A percentile compares a stretch with the other conserved stretches of the same genome.
Evolutionary conservation across 73 alveolate species (phyloP).

Genomic region (Paramecium sonneborni): DNA sequence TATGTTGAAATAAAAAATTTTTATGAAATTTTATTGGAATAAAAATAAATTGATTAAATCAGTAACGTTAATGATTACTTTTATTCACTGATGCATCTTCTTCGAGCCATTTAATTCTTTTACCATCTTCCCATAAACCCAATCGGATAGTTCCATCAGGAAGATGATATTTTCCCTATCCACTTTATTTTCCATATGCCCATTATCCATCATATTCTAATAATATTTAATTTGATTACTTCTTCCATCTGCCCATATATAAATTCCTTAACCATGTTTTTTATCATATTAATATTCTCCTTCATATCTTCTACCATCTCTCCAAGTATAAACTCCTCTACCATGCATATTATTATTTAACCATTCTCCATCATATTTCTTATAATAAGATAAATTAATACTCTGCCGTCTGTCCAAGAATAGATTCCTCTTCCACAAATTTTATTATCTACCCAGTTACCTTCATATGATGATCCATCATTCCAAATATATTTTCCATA

Average conservation of each 20-base stretch:
- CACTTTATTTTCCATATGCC: slow-evolving; percentile 77
- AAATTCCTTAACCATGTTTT: slow-evolving; percentile 94
- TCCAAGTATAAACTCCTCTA: slow-evolving; percentile 91
- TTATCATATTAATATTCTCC: slow-evolving; percentile 93
- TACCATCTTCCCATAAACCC: slow-evolving; percentile 81
- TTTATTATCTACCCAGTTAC: slow-evolving; percentile 80
- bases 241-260: slow-evolving; percentile 93
- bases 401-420: slow-evolving; percentile 91
- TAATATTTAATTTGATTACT: background rate
- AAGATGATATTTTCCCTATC: slow-evolving; percentile 82
- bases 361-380: slow-evolving; percentile 66
- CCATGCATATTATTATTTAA: slow-evolving; percentile 83
- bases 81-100: background rate
- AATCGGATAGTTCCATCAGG: slow-evolving; percentile 68
- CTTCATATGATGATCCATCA: slow-evolving; percentile 74
- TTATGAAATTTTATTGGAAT: background rate
- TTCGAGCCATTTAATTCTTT: slow-evolving; percentile 73
- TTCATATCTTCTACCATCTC: slow-evolving; percentile 95
- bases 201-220: slow-evolving; percentile 66
- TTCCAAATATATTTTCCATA: slow-evolving; percentile 73
- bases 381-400: background rate
- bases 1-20: too few relatives aligned
- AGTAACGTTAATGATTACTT: background rate
- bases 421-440: slow-evolving; percentile 89
- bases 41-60: background rate